Conservation (phyloP, 2,329 filamentous ascomycete species). For the Biscogniauxia marginata region DNA sequence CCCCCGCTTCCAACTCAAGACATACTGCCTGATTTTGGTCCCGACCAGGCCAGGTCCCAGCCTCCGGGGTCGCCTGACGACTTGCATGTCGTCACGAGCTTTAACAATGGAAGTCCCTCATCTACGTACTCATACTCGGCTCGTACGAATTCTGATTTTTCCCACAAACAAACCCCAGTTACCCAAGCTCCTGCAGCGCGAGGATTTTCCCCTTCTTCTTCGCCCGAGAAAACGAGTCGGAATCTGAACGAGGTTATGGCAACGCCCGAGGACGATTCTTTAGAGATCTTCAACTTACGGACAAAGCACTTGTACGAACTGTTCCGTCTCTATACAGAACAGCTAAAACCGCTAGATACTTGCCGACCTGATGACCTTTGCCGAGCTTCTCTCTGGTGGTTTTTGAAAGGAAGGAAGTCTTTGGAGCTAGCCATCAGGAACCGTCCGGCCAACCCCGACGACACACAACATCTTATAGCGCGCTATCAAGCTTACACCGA, state of each 20-base stretch:
- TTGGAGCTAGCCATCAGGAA: conserved; percentile 72
- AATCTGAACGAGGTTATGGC: conserved; percentile 41
- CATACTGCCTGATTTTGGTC: conserved; percentile 21
- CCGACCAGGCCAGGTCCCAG: conserved; percentile 14
- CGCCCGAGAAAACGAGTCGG: conserved; percentile 27
- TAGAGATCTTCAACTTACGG: conserved; percentile 67
- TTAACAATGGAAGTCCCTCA: conserved; percentile 22
- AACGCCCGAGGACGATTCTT: conserved; percentile 61
- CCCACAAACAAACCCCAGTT: conserved; percentile 28
- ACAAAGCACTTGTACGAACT: conserved; percentile 73
- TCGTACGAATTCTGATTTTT: conserved; percentile 28
- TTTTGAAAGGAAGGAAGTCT: conserved; percentile 73
- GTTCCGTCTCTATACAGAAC: conserved; percentile 76
- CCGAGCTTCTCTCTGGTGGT: conserved; percentile 83
- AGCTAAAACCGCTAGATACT: conserved; percentile 62
- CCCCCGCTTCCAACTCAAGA: conserved; percentile 17
- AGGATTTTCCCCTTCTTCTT: conserved; percentile 16
- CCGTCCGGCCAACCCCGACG: conserved; percentile 53
- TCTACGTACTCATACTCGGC: conserved; percentile 26
- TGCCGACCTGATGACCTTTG: conserved; percentile 67
- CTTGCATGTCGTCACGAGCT: conserved; percentile 19
- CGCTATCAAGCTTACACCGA: conserved; percentile 81
- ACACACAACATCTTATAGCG: conserved; percentile 53
- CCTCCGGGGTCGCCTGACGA: conserved; percentile 26
- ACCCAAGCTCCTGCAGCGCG: conserved; percentile 25